Evolutionary conservation across 164 flowering plant genomes (phyloP), one percentile per base, ranked within the genome.

Genomic region (Magnolia sinica): DNA sequence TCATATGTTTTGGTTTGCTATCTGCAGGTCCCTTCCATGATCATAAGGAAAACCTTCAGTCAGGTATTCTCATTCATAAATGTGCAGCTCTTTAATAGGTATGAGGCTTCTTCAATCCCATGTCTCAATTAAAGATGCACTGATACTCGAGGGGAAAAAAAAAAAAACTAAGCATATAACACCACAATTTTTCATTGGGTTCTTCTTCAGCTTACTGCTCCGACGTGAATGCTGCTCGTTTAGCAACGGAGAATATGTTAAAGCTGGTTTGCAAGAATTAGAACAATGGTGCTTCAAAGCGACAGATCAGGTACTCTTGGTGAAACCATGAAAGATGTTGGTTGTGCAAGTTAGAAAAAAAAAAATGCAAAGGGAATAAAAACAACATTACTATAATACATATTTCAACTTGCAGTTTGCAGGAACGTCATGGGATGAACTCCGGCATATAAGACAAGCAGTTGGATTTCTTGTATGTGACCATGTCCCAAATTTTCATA

Each of bases 221-320:
- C 92, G 97, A 0, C 93, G 97, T 50, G 97, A 92, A 74, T 92
- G 97, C 81, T 92, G 97, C 83, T 91, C 97, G 63, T 92, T 92
- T 80, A 92, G 97, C 87, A 92, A 92, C 64, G 97, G 92, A 45
- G 97, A 92, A 80, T 92, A 89, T 79, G 86, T 92, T 3, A 92
- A 92, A 79, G 81, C 89, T 22, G 97, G 95, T 72, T 80, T 92
- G 82, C 91, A 87, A 51, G 97, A 92, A 84, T 71, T 92, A 61
- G 95, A 91, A 73, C 88, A 86, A 7, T 91, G 97, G 97, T 91
- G 97, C 78, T 63, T 75, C 51, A 88, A 86, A 86, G 91, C 89
- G 78, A 85, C 88, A 78, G 86, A 87, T 9, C 80, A 91, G 91
- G 97, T 86, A 19, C 59, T 50, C 61, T 16, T 65, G 5, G 3